Percentiles rank a stretch among this genome's conserved stretches.
phyloP scores from a whole-genome alignment of 2,329 filamentous ascomycete species.

The Tolypocladium ophioglossoides region DNA sequence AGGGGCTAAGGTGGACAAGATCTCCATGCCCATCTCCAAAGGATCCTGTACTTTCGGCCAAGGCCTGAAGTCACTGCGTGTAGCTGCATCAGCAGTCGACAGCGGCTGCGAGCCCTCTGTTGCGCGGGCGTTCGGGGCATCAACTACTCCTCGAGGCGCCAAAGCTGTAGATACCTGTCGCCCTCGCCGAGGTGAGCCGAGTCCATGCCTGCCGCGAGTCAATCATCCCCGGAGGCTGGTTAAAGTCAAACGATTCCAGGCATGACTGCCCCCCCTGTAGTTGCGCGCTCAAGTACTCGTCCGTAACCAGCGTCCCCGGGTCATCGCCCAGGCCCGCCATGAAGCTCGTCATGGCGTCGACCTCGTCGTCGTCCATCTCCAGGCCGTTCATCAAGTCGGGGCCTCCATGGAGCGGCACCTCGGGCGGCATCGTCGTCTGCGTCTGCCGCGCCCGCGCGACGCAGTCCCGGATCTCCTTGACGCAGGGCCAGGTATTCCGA shows the following conservation, averaged over 20 bases:
- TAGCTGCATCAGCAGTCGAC: no score
- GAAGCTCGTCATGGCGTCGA: slow-evolving; percentile 11
- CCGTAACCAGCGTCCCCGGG: slow-evolving; percentile 21
- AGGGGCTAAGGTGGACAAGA: no score
- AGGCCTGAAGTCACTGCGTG: no score
- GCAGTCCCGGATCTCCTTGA: slow-evolving; percentile 28
- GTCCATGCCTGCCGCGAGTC: neutral
- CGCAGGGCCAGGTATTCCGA: slow-evolving; percentile 36
- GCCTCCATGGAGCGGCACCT: slow-evolving; percentile 17
- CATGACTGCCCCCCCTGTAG: slow-evolving; percentile 15
- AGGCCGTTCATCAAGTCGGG: slow-evolving; percentile 23
- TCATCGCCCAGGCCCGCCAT: slow-evolving; percentile 19
- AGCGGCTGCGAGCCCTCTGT: no score
- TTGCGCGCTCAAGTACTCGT: slow-evolving; percentile 23
- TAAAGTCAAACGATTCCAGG: slow-evolving; percentile 20
- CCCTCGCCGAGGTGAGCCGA: no score
- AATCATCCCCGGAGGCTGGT: slow-evolving; percentile 7
- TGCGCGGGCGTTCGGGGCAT: no score
- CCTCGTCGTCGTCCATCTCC: slow-evolving; percentile 10
- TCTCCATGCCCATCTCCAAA: no score
- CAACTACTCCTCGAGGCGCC: no score
- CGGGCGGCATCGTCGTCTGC: slow-evolving; percentile 18
- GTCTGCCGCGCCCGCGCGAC: slow-evolving; percentile 18
- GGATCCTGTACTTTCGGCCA: no score
- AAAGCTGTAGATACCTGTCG: no score